These are phyloP conservation scores for Xerocomus cyaneibrunnescens DNA, from an alignment of 1,284 basidiomycete species.

Conservation along the genomic window DNA sequence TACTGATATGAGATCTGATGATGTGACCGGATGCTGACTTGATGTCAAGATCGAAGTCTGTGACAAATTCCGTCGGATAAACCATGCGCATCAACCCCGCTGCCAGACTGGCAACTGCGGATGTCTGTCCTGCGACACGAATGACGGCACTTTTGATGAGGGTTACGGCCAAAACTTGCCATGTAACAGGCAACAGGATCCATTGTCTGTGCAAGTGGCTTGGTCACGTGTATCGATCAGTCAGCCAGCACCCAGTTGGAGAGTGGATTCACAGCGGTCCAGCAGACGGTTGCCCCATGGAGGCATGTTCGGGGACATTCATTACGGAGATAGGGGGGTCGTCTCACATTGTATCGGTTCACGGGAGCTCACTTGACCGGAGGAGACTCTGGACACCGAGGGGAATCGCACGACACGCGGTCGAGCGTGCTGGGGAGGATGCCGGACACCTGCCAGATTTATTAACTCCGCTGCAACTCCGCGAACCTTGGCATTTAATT, in stretches of 20 bases:
- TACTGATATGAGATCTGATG: background rate
- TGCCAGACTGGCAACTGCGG: background rate
- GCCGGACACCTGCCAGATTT: slow-evolving; percentile 12
- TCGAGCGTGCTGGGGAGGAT: slow-evolving; percentile 3
- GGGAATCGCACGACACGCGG: slow-evolving; percentile 21
- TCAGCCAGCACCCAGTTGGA: too few relatives aligned
- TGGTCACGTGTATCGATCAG: too few relatives aligned
- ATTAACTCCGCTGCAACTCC: slow-evolving; percentile 27
- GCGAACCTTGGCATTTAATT: slow-evolving; percentile 18
- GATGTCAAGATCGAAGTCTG: background rate
- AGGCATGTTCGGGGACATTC: background rate
- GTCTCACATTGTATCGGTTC: slow-evolving; percentile 1
- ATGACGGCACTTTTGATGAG: background rate
- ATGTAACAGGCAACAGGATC: background rate
- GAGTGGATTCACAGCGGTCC: background rate
- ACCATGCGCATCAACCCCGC: background rate
- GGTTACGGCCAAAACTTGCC: background rate
- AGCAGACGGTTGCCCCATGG: too few relatives aligned
- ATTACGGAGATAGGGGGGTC: slow-evolving; percentile 4
- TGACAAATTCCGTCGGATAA: background rate
- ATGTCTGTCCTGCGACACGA: background rate
- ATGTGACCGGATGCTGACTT: background rate
- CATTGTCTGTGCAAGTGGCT: background rate
- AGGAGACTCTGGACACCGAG: slow-evolving; percentile 4
- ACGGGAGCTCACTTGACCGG: slow-evolving; percentile 13